phyloP scores from a whole-genome alignment of 352 stramenopile species.

The Phytopythium sindhum region DNA sequence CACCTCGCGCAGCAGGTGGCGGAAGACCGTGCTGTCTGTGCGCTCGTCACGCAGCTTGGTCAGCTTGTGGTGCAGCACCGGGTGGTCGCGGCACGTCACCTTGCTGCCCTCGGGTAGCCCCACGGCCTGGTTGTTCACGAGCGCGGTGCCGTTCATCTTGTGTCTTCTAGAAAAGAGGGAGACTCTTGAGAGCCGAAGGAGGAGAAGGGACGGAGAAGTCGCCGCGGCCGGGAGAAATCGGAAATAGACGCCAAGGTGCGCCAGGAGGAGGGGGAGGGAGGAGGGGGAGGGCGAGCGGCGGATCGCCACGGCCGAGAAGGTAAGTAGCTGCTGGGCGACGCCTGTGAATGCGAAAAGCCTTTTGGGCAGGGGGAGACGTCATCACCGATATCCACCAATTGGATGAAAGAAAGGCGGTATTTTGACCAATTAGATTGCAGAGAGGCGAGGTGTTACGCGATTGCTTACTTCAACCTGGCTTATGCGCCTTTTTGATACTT shows the following conservation, averaged over 20 bases:
- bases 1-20: slow-evolving; percentile 94
- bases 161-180: neutral
- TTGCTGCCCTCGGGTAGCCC: slow-evolving; percentile 61
- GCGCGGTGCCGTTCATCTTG: slow-evolving; percentile 63
- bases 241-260: slow-evolving; percentile 13
- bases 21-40: slow-evolving; percentile 92
- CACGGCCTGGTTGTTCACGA: slow-evolving; percentile 63
- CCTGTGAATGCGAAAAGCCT: slow-evolving; percentile 7
- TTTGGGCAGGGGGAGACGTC: neutral
- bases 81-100: slow-evolving; percentile 86
- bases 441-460: neutral
- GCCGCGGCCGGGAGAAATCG: slow-evolving; percentile 12
- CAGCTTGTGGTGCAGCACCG: slow-evolving; percentile 95
- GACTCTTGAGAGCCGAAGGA: neutral
- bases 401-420: neutral
- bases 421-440: neutral
- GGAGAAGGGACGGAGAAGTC: slow-evolving; percentile 8
- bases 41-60: slow-evolving; percentile 94
- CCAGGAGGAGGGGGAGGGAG: neutral
- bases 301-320: neutral
- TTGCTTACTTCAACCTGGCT: slow-evolving; percentile 9
- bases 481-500: neutral
- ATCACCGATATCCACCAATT: slow-evolving; percentile 2
- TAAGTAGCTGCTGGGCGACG: slow-evolving; percentile 7
- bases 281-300: neutral